phyloP scores from a whole-genome alignment of 1,139 yeast genomes.

The Yamadazyma kanchanaburiensis region DNA sequence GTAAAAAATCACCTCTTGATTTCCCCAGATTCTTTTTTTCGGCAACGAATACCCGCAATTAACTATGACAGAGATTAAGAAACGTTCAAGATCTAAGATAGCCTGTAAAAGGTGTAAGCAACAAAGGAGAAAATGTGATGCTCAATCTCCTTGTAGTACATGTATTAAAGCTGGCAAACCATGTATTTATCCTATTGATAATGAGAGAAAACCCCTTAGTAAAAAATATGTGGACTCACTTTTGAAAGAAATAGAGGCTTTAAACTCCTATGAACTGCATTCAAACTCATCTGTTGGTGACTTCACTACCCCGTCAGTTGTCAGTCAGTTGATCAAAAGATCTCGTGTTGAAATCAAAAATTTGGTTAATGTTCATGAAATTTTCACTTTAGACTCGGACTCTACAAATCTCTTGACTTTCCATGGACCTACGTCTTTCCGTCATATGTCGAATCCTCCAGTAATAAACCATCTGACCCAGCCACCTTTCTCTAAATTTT shows the following conservation, averaged over 20 bases:
- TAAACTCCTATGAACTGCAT: neutral
- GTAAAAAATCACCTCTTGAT: no score
- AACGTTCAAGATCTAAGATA: conserved; percentile 1
- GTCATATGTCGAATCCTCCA: conserved; percentile 3
- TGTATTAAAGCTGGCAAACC: conserved; percentile 1
- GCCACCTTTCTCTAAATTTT: neutral
- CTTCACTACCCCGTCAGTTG: conserved; percentile 1
- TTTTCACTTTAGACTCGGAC: conserved; percentile 1
- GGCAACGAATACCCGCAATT: no score
- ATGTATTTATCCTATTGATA: conserved; percentile 2
- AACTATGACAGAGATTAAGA: no score
- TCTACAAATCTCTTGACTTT: neutral
- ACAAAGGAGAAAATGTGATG: conserved; percentile 3
- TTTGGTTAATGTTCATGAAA: conserved; percentile 1
- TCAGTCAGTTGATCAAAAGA: neutral
- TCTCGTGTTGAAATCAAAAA: conserved; percentile 2
- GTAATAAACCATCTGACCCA: neutral
- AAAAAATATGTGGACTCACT: conserved; percentile 1
- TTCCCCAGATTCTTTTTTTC: no score
- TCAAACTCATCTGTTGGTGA: neutral
- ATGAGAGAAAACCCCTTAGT: conserved; percentile 2
- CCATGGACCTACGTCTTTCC: conserved; percentile 2
- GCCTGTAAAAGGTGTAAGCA: conserved; percentile 2
- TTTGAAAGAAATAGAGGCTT: conserved; percentile 1
- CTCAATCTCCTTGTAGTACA: conserved; percentile 1